phyloP scores from a whole-genome alignment of 2,329 filamentous ascomycete species.

The Cladosporium sp. region DNA sequence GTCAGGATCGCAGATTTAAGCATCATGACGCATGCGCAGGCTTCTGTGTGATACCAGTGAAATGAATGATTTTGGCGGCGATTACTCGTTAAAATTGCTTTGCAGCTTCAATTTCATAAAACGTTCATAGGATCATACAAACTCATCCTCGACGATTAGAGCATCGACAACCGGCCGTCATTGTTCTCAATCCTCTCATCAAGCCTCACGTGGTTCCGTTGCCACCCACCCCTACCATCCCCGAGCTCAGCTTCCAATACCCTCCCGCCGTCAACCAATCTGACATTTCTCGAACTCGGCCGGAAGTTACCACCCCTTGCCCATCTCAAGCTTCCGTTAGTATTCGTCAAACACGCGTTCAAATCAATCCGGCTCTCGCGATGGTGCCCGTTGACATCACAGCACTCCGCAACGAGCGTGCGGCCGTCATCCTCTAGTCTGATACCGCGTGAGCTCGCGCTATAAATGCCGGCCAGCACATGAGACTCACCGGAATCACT shows the following conservation, averaged over 20 bases:
- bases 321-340: constrained; percentile 35
- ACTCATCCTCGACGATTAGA: constrained; percentile 15
- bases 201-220: constrained; percentile 29
- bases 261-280: constrained; percentile 30
- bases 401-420: constrained; percentile 36
- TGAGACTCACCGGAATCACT: constrained; percentile 20
- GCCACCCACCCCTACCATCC: constrained; percentile 33
- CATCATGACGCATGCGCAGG: too few relatives aligned
- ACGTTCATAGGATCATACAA: not conserved
- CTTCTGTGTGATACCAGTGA: too few relatives aligned
- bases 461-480: constrained; percentile 37
- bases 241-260: constrained; percentile 34
- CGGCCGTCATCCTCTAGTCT: constrained; percentile 32
- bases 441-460: constrained; percentile 27
- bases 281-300: constrained; percentile 29
- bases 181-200: constrained; percentile 39
- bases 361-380: constrained; percentile 33
- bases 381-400: constrained; percentile 29
- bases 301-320: constrained; percentile 35
- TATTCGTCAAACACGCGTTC: constrained; percentile 37
- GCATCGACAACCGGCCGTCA: constrained; percentile 33
- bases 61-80: too few relatives aligned
- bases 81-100: too few relatives aligned
- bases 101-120: not conserved
- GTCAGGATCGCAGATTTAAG: too few relatives aligned